Evolutionary conservation across 2,329 filamentous ascomycete species (phyloP), one percentile per base, ranked within the genome.

Genomic region (Canariomyces notabilis): DNA sequence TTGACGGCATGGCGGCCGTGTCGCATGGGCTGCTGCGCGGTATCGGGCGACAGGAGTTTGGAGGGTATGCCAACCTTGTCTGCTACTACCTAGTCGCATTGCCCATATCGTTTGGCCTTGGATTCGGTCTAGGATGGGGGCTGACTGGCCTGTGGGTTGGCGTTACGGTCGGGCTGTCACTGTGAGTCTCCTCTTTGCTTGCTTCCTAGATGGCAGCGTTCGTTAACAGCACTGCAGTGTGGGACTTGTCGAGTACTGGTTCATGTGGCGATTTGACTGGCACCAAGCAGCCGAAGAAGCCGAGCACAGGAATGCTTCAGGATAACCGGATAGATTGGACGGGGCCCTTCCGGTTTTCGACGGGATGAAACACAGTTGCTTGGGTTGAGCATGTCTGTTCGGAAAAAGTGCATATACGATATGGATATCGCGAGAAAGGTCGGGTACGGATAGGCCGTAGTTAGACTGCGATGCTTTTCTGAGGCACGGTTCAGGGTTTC

Each of bases 21-120:
- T 89, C 87, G 47, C 90, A 93, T 59, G 91, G 90, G 21, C 75
- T 96, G 32, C 75, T 97, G 21, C 79, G 93, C 34, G 91, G 91
- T 11, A 78, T 97, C 14, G 93, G 93, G 2, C 80, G 87, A 48
- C 91, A 97, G 66, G 83, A 89, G 53, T 82, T 97, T 46, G 91
- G 91, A 11, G 90, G 91, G 0, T 95, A 91, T 57, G 83, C 90
- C 6, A 94, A 93, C 59, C 68, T 97, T 2, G 79, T 89, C 40
- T 83, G 84, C 18, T 96, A 96, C 69, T 98, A 97, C 65, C 70
- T 79, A 15, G 76, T 97, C 20, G 91, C 88, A 0, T 74, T 97
- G 66, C 91, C 93, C 0, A 79, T 95, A 26, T 88, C 84, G 32
- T 85, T 96, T 55, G 80, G 77, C 4, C 79, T 85, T 0, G 85